Evolutionary conservation across 345 rosid species (phyloP).

Genomic region (Populus davidiana): DNA sequence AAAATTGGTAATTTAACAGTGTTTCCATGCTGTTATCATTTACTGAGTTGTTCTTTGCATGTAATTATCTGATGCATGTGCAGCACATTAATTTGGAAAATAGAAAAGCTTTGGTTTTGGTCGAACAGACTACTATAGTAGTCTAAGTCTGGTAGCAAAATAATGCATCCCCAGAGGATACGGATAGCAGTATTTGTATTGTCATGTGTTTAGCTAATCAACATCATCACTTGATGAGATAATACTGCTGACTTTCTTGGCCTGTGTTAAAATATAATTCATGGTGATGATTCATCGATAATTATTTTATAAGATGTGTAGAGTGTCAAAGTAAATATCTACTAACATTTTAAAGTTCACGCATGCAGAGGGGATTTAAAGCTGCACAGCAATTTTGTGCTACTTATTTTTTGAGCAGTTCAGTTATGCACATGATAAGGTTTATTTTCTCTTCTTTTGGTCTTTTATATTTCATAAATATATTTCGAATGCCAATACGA

Average conservation of each 20-base stretch:
- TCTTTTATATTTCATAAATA: neutral
- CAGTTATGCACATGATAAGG: conserved; percentile 93
- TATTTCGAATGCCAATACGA: neutral
- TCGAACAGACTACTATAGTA: too few relatives aligned
- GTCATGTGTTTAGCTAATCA: neutral
- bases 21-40: neutral
- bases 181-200: neutral
- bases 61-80: too few relatives aligned
- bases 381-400: conserved; percentile 81
- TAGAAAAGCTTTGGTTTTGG: too few relatives aligned
- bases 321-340: neutral
- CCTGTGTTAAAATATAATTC: too few relatives aligned
- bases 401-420: conserved; percentile 68
- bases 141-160: neutral
- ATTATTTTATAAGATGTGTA: too few relatives aligned
- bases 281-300: too few relatives aligned
- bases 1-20: neutral
- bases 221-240: too few relatives aligned
- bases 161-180: neutral
- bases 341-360: conserved; percentile 15
- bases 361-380: conserved; percentile 66
- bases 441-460: conserved; percentile 18
- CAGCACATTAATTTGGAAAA: too few relatives aligned
- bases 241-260: too few relatives aligned
- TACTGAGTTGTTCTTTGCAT: neutral